A percentile compares a stretch with the other conserved stretches of the same genome.
phyloP scores from a whole-genome alignment of 192 early-diverging fungal genomes.

The Mortierella claussenii region DNA sequence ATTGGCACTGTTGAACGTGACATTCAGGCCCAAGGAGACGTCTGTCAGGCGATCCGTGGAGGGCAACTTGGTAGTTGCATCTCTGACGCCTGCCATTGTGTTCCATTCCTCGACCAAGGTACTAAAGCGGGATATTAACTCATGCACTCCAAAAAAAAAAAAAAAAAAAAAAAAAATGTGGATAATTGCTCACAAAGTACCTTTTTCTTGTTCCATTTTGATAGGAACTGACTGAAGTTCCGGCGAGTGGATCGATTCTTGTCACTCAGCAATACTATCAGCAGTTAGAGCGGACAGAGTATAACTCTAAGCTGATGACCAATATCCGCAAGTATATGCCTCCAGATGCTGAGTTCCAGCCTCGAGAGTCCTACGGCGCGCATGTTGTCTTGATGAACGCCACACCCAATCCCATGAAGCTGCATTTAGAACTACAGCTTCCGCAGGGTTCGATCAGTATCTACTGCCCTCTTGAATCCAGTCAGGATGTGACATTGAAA shows the following conservation, averaged over 20 bases:
- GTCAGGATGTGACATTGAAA: conserved; percentile 23
- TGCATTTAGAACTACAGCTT: conserved; percentile 55
- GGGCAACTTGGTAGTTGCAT: conserved; percentile 26
- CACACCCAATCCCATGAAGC: conserved; percentile 44
- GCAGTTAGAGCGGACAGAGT: conserved; percentile 8
- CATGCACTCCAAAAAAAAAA: too few species aligned
- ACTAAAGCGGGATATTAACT: not conserved
- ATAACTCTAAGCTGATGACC: conserved; percentile 20
- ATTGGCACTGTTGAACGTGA: conserved; percentile 53
- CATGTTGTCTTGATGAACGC: conserved; percentile 53
- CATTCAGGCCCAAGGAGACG: conserved; percentile 26
- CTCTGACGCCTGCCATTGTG: conserved; percentile 49
- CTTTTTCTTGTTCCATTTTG: not conserved
- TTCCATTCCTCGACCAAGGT: conserved; percentile 57
- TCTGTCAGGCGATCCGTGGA: conserved; percentile 21
- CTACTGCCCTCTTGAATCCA: conserved; percentile 6
- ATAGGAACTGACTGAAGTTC: conserved; percentile 13
- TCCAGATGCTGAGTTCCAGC: conserved; percentile 16
- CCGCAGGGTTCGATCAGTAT: conserved; percentile 55
- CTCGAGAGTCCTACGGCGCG: conserved; percentile 29
- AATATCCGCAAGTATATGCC: conserved; percentile 20
- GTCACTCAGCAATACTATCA: conserved; percentile 39
- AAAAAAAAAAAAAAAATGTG: too few species aligned
- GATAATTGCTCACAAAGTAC: too few species aligned
- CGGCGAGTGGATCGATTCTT: conserved; percentile 16